These are phyloP conservation scores for Stephanodiscus triporus DNA, from an alignment of 108 stramenopile genomes.

Conservation along the genomic window DNA sequence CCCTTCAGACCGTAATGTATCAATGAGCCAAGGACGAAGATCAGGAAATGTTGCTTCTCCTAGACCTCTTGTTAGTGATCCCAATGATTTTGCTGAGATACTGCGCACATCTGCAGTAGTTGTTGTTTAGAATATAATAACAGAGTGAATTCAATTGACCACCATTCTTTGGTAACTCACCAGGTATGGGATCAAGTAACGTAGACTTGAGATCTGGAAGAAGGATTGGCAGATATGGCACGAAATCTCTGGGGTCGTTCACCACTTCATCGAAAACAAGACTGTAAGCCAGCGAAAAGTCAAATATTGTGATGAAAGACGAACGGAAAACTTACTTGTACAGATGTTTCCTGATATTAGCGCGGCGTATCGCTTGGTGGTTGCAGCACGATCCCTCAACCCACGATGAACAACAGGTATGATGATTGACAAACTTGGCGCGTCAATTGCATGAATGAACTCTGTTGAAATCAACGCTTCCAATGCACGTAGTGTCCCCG, in stretches of 20 bases:
- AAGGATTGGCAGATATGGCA: constrained; percentile 93
- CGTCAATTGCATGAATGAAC: constrained; percentile 98
- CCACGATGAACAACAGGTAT: constrained; percentile 97
- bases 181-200: constrained; percentile 97
- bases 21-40: constrained; percentile 93
- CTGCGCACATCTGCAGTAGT: constrained; percentile 41
- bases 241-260: constrained; percentile 91
- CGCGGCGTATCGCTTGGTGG: constrained; percentile 94
- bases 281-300: no score
- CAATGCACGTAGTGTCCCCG: constrained; percentile 74
- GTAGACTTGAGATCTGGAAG: constrained; percentile 91
- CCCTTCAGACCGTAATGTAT: constrained; percentile 74
- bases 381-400: constrained; percentile 91
- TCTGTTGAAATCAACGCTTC: constrained; percentile 88
- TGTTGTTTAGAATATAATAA: neutral
- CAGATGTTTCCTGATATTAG: constrained; percentile 98
- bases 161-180: constrained; percentile 23
- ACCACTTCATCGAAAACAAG: constrained; percentile 65
- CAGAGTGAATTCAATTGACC: neutral
- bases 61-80: constrained; percentile 90
- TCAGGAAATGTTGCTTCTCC: constrained; percentile 92
- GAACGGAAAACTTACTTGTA: constrained; percentile 32
- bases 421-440: constrained; percentile 96
- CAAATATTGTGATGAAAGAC: no score
- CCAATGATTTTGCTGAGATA: constrained; percentile 93